Conservation (phyloP, 1,284 basidiomycete species). For the Puccinia polysora region DNA sequence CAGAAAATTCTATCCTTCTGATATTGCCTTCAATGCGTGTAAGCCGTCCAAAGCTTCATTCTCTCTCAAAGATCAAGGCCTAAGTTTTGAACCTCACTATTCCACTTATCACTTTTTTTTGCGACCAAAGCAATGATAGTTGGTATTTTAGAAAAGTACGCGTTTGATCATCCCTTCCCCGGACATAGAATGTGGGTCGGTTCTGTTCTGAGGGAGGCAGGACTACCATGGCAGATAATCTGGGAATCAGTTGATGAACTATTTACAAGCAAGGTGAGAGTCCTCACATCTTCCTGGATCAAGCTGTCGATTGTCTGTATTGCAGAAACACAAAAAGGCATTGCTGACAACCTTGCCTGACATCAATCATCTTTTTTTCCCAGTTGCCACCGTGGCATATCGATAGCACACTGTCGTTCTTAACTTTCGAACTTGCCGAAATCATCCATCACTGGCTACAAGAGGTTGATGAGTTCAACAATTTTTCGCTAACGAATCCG, state of each 20-base stretch:
- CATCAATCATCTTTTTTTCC: background rate
- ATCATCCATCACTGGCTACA: slow-evolving; percentile 27
- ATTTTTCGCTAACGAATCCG: slow-evolving; percentile 16
- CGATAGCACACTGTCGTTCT: slow-evolving; percentile 18
- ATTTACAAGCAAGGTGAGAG: slow-evolving; percentile 73
- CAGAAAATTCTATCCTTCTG: slow-evolving; percentile 80
- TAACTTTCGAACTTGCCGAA: slow-evolving; percentile 26
- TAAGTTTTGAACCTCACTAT: background rate
- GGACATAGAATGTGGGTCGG: slow-evolving; percentile 73
- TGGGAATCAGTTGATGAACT: slow-evolving; percentile 81
- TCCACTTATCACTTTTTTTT: background rate
- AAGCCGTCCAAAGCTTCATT: slow-evolving; percentile 50
- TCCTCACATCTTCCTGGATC: background rate
- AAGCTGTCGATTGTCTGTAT: too few relatives aligned
- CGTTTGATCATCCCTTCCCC: slow-evolving; percentile 61
- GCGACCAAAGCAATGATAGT: slow-evolving; percentile 63
- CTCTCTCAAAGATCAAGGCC: background rate
- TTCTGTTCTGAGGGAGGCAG: slow-evolving; percentile 68
- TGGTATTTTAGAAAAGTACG: slow-evolving; percentile 66
- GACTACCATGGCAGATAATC: slow-evolving; percentile 68
- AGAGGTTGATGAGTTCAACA: slow-evolving; percentile 16
- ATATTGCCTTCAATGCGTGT: slow-evolving; percentile 82
- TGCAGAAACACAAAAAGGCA: background rate
- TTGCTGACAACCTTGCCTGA: background rate
- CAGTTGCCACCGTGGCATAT: slow-evolving; percentile 43